Conservation (phyloP, 2,329 filamentous ascomycete species). For the Cadophora malorum region DNA sequence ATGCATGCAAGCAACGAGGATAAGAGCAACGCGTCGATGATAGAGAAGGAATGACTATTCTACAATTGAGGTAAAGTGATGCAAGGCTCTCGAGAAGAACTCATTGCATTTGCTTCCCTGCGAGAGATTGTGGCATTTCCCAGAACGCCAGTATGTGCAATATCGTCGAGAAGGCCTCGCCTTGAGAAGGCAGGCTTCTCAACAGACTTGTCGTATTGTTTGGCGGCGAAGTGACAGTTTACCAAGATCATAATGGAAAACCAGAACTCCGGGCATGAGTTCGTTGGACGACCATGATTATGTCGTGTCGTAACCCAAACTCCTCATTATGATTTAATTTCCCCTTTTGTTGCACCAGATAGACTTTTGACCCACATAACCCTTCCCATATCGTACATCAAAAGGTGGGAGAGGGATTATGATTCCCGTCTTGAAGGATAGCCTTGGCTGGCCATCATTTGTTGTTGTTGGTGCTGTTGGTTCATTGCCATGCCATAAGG, state of each 20-base stretch:
- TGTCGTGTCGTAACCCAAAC: slow-evolving; percentile 11
- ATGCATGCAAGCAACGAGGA: neutral
- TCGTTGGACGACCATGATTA: slow-evolving; percentile 6
- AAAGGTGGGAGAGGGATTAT: slow-evolving; percentile 13
- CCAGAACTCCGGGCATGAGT: slow-evolving; percentile 21
- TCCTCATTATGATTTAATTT: slow-evolving; percentile 17
- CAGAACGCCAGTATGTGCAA: slow-evolving; percentile 21
- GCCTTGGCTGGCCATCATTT: slow-evolving; percentile 27
- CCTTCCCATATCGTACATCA: slow-evolving; percentile 25
- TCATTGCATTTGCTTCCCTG: neutral
- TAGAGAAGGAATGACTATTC: slow-evolving; percentile 21
- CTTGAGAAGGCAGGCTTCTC: neutral
- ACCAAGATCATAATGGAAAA: neutral
- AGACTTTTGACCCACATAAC: slow-evolving; percentile 25
- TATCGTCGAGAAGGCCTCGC: neutral
- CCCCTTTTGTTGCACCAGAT: slow-evolving; percentile 20
- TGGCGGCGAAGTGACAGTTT: neutral
- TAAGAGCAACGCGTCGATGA: neutral
- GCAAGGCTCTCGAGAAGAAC: neutral
- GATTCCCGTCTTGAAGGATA: slow-evolving; percentile 25
- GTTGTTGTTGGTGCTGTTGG: slow-evolving; percentile 37
- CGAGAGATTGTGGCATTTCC: slow-evolving; percentile 1
- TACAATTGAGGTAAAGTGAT: slow-evolving; percentile 12
- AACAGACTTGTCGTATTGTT: neutral
- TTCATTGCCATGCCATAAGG: slow-evolving; percentile 41